Percentiles rank a stretch among this genome's conserved stretches.
phyloP scores from a whole-genome alignment of 352 stramenopile species.

The Lagenidium giganteum region DNA sequence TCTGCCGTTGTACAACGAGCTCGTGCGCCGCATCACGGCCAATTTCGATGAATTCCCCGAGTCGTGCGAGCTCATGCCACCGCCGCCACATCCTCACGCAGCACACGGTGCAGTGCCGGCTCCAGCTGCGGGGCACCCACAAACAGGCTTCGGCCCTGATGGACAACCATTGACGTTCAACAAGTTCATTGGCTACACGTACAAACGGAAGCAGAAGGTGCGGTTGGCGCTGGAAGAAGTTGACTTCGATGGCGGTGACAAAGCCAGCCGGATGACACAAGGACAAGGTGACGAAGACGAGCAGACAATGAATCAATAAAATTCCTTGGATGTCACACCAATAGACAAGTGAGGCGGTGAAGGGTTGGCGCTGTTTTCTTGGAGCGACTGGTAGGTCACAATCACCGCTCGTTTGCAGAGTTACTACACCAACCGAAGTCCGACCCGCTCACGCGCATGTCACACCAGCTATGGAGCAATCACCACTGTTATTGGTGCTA shows the following conservation, averaged over 20 bases:
- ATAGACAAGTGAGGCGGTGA: too few relatives aligned
- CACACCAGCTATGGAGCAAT: too few relatives aligned
- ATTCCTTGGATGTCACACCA: too few relatives aligned
- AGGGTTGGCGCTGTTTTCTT: too few relatives aligned
- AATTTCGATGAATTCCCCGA: conserved; percentile 99
- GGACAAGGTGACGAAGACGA: neutral
- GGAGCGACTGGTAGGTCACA: too few relatives aligned
- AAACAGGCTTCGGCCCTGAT: conserved; percentile 54
- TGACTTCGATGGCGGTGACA: conserved; percentile 40
- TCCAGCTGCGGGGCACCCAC: conserved; percentile 23
- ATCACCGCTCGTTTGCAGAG: too few relatives aligned
- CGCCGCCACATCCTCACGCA: conserved; percentile 23
- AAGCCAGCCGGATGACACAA: too few relatives aligned
- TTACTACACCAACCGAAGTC: too few relatives aligned
- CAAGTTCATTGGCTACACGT: conserved; percentile 92
- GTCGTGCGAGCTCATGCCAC: conserved; percentile 36
- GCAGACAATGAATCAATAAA: neutral
- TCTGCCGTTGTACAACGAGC: conserved; percentile 69
- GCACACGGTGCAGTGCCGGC: conserved; percentile 24
- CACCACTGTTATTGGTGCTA: too few relatives aligned
- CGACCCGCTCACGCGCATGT: too few relatives aligned
- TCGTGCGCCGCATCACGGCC: conserved; percentile 90
- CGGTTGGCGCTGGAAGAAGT: conserved; percentile 74
- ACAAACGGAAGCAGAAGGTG: conserved; percentile 84
- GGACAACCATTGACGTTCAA: conserved; percentile 85